Base-by-base conservation (phyloP, 179 eudicot genomes). In the Silene coronaria region DNA sequence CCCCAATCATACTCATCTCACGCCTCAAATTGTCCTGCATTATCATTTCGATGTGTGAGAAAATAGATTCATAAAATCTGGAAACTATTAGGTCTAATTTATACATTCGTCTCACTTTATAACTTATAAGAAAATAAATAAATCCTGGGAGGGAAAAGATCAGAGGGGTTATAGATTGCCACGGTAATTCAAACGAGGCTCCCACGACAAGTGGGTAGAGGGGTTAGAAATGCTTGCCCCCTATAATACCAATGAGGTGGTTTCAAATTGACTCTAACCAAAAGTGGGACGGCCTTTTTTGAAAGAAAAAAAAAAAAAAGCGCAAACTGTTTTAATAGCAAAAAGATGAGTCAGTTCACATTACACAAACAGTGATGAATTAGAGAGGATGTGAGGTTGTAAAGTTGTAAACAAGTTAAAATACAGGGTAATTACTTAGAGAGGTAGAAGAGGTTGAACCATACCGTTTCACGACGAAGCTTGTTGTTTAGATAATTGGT, bases 381-480 rank as follows among this genome's bases (percentile, higher is more conserved):
- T 27, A 6, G 3, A 13, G 28, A 61, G 30, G 30, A 61, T 61
- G 12, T 22, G 30, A 61, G 66, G 66, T 23, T 2, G n/a, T 61
- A 61, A 24, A 30, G 66, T 23, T 2, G n/a, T 61, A 61, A 24
- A 30, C 17, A 70, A 26, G 36, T 13, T 21, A 51, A 58, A 38
- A 38, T 0, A 42, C 48, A 42, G 14, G 17, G 30, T 26, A 48
- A 24, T n/a, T 42, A 19, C 22, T 42, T 58, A 27, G 42, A 48
- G 55, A 70, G 14, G 42, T 16, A 6, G 32, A 45, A 0, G 57
- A 62, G 45, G n/a, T 24, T 59, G 24, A 63, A 14, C 13, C 61
- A 30, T 87, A 90, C 96, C 96, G 88, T 62, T 84, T 88, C 92
- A 62, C 84, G 86, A 77, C 74, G 85, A 85, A 90, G 92, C 87